Conservation (phyloP, 2,329 filamentous ascomycete species). For the Ceratocystis smalleyi region DNA sequence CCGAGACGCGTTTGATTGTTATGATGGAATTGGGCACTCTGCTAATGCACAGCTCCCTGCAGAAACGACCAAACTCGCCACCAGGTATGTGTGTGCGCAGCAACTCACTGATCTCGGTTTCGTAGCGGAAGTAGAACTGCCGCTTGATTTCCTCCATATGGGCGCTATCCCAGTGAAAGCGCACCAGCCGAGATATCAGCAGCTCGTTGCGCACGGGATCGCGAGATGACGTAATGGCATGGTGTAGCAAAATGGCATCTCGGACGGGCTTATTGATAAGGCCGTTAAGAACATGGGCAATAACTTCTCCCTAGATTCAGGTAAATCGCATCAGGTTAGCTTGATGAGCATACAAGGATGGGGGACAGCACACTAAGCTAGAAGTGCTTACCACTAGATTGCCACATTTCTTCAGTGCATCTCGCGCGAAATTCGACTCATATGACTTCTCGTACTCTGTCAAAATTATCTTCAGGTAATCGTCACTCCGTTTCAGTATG, state of each 20-base stretch:
- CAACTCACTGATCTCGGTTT: conserved; percentile 56
- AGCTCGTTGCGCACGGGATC: conserved; percentile 67
- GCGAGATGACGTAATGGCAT: conserved; percentile 62
- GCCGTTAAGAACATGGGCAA: conserved; percentile 90
- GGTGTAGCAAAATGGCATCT: conserved; percentile 78
- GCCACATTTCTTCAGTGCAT: conserved; percentile 72
- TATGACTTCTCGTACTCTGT: conserved; percentile 59
- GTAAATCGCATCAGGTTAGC: conserved; percentile 12
- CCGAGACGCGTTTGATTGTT: conserved; percentile 30
- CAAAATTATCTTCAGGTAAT: conserved; percentile 67
- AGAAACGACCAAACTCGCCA: conserved; percentile 65
- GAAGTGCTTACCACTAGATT: conserved; percentile 68
- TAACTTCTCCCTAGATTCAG: conserved; percentile 62
- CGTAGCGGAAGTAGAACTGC: conserved; percentile 67
- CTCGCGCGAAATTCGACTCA: conserved; percentile 68
- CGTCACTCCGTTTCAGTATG: conserved; percentile 64
- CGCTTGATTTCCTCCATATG: conserved; percentile 68
- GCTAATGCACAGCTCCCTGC: conserved; percentile 50
- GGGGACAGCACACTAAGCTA: conserved; percentile 6
- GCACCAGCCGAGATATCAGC: conserved; percentile 71
- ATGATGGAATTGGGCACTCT: conserved; percentile 45
- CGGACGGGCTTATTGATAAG: conserved; percentile 90
- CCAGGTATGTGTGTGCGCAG: conserved; percentile 61
- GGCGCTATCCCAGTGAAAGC: conserved; percentile 79
- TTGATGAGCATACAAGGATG: conserved; percentile 7